phyloP scores from a whole-genome alignment of 176 grass and related monocot genomes.

The Avena eriantha region DNA sequence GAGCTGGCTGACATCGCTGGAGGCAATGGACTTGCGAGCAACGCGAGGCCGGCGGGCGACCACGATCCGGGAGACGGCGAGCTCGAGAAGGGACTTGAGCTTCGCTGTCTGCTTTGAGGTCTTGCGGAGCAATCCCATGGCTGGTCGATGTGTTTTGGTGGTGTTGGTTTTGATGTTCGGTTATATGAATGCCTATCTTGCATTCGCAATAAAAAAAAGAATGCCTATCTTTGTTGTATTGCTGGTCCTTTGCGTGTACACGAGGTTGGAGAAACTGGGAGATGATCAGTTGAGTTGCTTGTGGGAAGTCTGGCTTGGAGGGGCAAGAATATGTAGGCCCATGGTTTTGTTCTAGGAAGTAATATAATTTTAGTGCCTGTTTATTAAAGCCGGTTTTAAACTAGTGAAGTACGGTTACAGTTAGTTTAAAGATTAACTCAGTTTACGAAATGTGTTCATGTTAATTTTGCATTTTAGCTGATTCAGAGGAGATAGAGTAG shows the following conservation, averaged over 20 bases:
- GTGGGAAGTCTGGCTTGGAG: conserved; percentile 29
- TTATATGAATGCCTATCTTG: not conserved
- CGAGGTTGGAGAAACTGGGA: conserved; percentile 8
- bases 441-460: not conserved
- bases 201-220: too few species aligned
- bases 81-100: conserved; percentile 48
- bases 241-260: conserved; percentile 37
- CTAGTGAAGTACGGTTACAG: not conserved
- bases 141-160: not conserved
- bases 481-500: not conserved
- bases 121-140: conserved; percentile 51
- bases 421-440: not conserved
- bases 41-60: conserved; percentile 31
- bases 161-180: conserved; percentile 3
- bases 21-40: conserved; percentile 43
- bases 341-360: conserved; percentile 13
- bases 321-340: conserved; percentile 29
- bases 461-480: not conserved
- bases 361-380: conserved; percentile 25
- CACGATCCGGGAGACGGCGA: conserved; percentile 32
- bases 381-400: not conserved
- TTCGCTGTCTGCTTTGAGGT: conserved; percentile 42
- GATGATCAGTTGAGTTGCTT: conserved; percentile 32
- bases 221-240: not conserved
- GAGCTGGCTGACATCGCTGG: conserved; percentile 49